A percentile compares a stretch with the other conserved stretches of the same genome.
These are phyloP conservation scores for Phytopythium kandeliae DNA, from an alignment of 352 stramenopile genomes.

Conservation along the genomic window DNA sequence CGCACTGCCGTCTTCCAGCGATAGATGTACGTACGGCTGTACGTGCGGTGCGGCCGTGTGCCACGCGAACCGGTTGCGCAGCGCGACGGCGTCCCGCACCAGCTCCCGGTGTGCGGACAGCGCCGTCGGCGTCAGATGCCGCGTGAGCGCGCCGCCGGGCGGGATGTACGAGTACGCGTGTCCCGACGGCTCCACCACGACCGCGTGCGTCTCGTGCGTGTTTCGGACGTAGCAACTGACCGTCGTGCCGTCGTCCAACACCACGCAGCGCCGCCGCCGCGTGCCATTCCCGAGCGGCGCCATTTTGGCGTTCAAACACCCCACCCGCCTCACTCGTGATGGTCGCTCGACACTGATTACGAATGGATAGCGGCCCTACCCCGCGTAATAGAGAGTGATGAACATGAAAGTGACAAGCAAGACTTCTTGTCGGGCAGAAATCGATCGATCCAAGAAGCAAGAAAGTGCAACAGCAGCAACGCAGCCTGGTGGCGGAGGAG, in stretches of 20 bases:
- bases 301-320: background rate
- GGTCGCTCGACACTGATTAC: too few species aligned
- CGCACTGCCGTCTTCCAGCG: slow-evolving; percentile 8
- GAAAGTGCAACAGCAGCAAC: background rate
- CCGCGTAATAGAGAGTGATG: too few species aligned
- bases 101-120: slow-evolving; percentile 38
- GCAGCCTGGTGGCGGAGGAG: too few species aligned
- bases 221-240: slow-evolving; percentile 38
- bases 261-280: slow-evolving; percentile 26
- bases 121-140: slow-evolving; percentile 54
- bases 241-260: slow-evolving; percentile 47
- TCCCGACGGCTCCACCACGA: slow-evolving; percentile 56
- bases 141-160: slow-evolving; percentile 34
- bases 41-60: slow-evolving; percentile 9
- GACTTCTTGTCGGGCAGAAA: too few species aligned
- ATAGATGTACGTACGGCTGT: slow-evolving; percentile 38
- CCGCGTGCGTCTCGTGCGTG: slow-evolving; percentile 43
- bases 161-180: slow-evolving; percentile 57
- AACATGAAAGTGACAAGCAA: too few species aligned
- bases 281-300: background rate
- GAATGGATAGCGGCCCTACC: too few species aligned
- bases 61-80: slow-evolving; percentile 50
- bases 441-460: too few species aligned
- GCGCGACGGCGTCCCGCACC: slow-evolving; percentile 30
- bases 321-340: too few species aligned